Evolutionary conservation across 2,329 filamentous ascomycete species (phyloP), one percentile per base, ranked within the genome.

Genomic region (Apiospora arundinis): DNA sequence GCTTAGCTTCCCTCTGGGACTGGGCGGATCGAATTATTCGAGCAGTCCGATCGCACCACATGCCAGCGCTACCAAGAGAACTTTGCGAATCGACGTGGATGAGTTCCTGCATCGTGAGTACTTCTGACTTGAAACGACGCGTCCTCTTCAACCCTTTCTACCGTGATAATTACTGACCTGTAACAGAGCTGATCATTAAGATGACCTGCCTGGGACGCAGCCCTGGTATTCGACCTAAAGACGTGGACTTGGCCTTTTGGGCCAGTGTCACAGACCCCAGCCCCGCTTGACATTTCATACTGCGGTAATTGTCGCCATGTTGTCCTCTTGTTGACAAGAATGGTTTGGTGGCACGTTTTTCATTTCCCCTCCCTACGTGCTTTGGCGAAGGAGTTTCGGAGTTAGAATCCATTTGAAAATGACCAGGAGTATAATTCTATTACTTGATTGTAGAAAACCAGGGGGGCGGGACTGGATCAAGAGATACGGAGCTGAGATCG

Each of bases 241-340:
- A 80, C 69, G 74, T 81, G 16, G 74, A 77, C 16, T 49, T 25
- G 3, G 74, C 79, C 3, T 80, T 80, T 45, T 80, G 78, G 78
- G 74, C 74, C 45, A 74, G 78, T n/a, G 74, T 75, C 14, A 49
- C 65, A 9, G 37, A 72, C 74, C 66, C 56, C 73, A 4, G 74
- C n/a, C 11, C n/a, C 72, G 37, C 32, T n/a, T 63, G 56, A 63
- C 4, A n/a, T 6, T n/a, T 40, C 32, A 63, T n/a, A 18, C 32
- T n/a, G 32, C 18, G 9, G 28, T 28, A 6, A 11, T 6, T 37
- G 16, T 2, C 32, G 18, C 18, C 14, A 12, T 8, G 16, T n/a
- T 52, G 48, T 28, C 9, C 12, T 25, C 23, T 25, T 56, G 49
- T 21, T 14, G 45, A 48, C 8, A 5, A 48, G 18, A n/a, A n/a